These are phyloP conservation scores for Penicillium simplicissimum DNA, from an alignment of 495 filamentous ascomycete species.

Conservation along the genomic window DNA sequence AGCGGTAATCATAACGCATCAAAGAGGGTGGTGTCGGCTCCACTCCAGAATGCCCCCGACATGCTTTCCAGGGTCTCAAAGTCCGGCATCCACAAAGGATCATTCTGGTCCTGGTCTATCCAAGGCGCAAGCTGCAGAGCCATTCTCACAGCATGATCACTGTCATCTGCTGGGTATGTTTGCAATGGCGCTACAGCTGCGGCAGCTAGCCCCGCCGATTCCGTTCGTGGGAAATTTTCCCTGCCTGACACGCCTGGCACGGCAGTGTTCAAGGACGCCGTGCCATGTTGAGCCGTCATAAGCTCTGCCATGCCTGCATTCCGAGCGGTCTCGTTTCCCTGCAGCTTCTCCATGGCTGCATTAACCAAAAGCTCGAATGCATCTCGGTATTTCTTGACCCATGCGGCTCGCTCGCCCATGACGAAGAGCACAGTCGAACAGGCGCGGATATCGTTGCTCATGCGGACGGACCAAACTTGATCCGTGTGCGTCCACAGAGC, in stretches of 20 bases:
- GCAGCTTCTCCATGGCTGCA: constrained; percentile 55
- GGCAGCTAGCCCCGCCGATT: constrained; percentile 16
- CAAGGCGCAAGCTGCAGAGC: constrained; percentile 48
- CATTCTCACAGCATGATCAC: constrained; percentile 45
- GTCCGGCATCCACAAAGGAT: constrained; percentile 50
- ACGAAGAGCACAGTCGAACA: constrained; percentile 56
- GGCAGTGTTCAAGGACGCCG: constrained; percentile 15
- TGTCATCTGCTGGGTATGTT: constrained; percentile 21
- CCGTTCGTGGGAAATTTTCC: constrained; percentile 20
- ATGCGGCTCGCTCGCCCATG: constrained; percentile 54
- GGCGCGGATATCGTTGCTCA: constrained; percentile 56
- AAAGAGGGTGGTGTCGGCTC: constrained; percentile 36
- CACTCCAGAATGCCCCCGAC: constrained; percentile 39
- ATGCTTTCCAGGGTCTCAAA: constrained; percentile 47
- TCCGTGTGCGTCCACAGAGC: constrained; percentile 49
- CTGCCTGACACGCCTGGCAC: constrained; percentile 16
- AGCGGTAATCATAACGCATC: constrained; percentile 30
- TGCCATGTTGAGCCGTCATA: constrained; percentile 42
- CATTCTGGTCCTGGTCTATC: constrained; percentile 46
- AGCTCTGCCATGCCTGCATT: constrained; percentile 44
- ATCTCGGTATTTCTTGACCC: constrained; percentile 56
- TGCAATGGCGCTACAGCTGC: constrained; percentile 1
- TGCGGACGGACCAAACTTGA: constrained; percentile 51
- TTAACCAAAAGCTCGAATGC: constrained; percentile 55
- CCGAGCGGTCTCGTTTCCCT: constrained; percentile 40